A percentile compares a stretch with the other conserved stretches of the same genome.
Conservation (phyloP, 2,329 filamentous ascomycete genomes). For the Ampelomyces quisqualis region DNA sequence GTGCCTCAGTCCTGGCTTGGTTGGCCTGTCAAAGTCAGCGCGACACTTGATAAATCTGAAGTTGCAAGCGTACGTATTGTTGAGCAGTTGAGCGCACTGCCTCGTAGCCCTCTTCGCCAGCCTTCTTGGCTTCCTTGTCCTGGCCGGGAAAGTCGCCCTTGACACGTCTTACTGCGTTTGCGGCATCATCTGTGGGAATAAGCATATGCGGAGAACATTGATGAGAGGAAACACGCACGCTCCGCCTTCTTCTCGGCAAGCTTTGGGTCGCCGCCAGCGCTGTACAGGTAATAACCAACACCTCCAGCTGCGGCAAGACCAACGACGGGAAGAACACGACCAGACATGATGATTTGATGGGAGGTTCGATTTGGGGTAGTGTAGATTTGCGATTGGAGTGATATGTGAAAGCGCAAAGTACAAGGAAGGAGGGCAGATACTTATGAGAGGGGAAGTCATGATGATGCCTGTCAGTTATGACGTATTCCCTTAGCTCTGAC, state of each 20-base stretch:
- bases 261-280: conserved; percentile 76
- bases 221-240: conserved; percentile 56
- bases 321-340: conserved; percentile 25
- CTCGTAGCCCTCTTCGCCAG: conserved; percentile 55
- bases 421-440: conserved; percentile 13
- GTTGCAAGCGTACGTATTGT: conserved; percentile 29
- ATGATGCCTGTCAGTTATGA: conserved; percentile 15
- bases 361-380: conserved; percentile 8
- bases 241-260: conserved; percentile 84
- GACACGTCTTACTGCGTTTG: conserved; percentile 66
- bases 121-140: conserved; percentile 63
- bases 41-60: background rate
- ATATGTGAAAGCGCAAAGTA: conserved; percentile 4
- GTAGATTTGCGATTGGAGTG: conserved; percentile 7
- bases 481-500: conserved; percentile 22
- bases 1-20: conserved; percentile 52
- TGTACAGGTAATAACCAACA: conserved; percentile 84
- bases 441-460: conserved; percentile 28
- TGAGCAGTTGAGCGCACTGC: conserved; percentile 51
- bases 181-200: conserved; percentile 66
- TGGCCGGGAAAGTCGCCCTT: conserved; percentile 65
- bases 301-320: conserved; percentile 54
- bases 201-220: conserved; percentile 9
- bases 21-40: conserved; percentile 38
- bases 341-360: conserved; percentile 28